A percentile compares a stretch with the other conserved stretches of the same genome.
phyloP scores from a whole-genome alignment of 768 basidiomycete genomes.

The Serendipita vermifera region DNA sequence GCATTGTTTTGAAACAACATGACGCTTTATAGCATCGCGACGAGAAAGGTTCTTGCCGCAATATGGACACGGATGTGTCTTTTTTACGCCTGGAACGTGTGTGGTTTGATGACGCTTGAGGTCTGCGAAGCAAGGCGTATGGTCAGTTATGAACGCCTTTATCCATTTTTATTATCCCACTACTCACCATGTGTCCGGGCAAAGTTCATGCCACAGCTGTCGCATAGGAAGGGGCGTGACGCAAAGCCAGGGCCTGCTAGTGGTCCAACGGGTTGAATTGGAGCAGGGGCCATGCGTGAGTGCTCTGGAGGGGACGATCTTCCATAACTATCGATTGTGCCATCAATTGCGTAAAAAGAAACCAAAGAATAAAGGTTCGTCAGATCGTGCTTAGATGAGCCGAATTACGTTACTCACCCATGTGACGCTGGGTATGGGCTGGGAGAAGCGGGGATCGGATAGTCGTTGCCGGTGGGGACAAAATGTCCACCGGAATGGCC shows the following conservation, averaged over 20 bases:
- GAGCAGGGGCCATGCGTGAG: background rate
- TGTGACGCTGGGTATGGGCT: background rate
- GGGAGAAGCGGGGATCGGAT: background rate
- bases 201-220: slow-evolving; percentile 7
- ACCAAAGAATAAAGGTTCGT: too few species aligned
- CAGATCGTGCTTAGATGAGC: too few species aligned
- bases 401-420: slow-evolving; percentile 2
- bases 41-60: slow-evolving; percentile 73
- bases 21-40: slow-evolving; percentile 66
- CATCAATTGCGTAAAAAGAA: too few species aligned
- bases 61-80: slow-evolving; percentile 54
- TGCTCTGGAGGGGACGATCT: slow-evolving; percentile 7
- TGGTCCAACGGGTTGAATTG: background rate
- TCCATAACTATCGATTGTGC: slow-evolving; percentile 7
- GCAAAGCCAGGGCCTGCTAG: background rate
- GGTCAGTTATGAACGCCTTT: background rate
- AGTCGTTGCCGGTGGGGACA: background rate
- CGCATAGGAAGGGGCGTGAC: slow-evolving; percentile 1
- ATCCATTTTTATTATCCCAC: too few species aligned
- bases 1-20: slow-evolving; percentile 31
- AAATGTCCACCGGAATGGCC: background rate
- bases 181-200: slow-evolving; percentile 7
- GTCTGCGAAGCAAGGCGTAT: slow-evolving; percentile 26
- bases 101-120: slow-evolving; percentile 67
- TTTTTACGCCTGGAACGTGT: slow-evolving; percentile 43